Evolutionary conservation across 2,329 filamentous ascomycete genomes (phyloP).

Genomic region (Ilyonectria robusta): DNA sequence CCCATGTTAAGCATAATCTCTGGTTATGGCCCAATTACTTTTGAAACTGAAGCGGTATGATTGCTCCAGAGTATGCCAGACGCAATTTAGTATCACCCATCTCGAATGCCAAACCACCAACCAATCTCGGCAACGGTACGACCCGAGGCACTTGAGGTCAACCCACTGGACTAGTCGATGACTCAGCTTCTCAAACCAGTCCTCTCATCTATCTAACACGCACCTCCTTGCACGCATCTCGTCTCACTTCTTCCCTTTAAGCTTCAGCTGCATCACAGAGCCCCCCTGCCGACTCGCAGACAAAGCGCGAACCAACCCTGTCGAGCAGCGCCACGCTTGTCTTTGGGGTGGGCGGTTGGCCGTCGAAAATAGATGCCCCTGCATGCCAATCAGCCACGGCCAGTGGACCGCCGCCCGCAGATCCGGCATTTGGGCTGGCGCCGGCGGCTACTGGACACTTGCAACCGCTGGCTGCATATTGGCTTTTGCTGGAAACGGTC

Average conservation of each 20-base stretch:
- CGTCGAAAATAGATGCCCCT: constrained; percentile 10
- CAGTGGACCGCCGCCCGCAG: not conserved
- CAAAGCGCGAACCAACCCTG: not conserved
- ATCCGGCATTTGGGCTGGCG: not conserved
- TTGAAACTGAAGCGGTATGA: too few species aligned
- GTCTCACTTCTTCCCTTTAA: not conserved
- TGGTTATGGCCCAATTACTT: too few species aligned
- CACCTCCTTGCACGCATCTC: too few species aligned
- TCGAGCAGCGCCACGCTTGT: constrained; percentile 6
- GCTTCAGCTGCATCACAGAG: not conserved
- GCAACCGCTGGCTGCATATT: not conserved
- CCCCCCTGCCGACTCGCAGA: constrained; percentile 9
- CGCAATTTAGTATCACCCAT: not conserved
- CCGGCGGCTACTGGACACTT: not conserved
- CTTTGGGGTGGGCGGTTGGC: constrained; percentile 2
- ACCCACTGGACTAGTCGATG: not conserved
- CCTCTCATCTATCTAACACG: too few species aligned
- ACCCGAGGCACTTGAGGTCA: not conserved
- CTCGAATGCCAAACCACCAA: not conserved
- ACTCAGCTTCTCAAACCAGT: too few species aligned
- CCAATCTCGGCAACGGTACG: not conserved
- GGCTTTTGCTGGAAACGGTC: not conserved
- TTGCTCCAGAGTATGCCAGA: too few species aligned
- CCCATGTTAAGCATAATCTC: too few species aligned
- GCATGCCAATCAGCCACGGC: constrained; percentile 11